A percentile compares a stretch with the other conserved stretches of the same genome.
Evolutionary conservation across 2,329 filamentous ascomycete species (phyloP).

Genomic region (Huntiella decipiens): DNA sequence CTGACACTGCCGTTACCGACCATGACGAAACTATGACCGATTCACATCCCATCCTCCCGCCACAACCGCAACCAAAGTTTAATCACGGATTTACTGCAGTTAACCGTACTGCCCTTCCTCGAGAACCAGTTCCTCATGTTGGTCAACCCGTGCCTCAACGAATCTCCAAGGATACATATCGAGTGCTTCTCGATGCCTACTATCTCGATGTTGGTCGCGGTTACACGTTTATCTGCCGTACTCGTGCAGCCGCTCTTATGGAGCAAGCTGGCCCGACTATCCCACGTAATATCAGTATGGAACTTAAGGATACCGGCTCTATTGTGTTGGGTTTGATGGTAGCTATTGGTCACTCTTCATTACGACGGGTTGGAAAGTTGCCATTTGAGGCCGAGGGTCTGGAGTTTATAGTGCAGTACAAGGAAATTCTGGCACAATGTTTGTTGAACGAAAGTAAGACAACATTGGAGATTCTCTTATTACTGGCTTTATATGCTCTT

Average conservation of each 20-base stretch:
- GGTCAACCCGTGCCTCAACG: background rate
- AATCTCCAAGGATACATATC: conserved; percentile 3
- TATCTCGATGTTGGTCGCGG: conserved; percentile 26
- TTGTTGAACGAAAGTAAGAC: conserved; percentile 19
- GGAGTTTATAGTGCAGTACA: conserved; percentile 21
- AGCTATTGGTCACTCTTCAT: conserved; percentile 26
- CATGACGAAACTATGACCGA: background rate
- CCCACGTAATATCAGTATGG: conserved; percentile 13
- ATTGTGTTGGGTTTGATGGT: conserved; percentile 20
- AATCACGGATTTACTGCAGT: background rate
- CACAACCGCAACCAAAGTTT: background rate
- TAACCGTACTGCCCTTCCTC: background rate
- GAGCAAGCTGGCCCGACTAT: conserved; percentile 14
- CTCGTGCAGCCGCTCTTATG: conserved; percentile 19
- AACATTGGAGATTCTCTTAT: conserved; percentile 23
- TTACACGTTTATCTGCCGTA: conserved; percentile 25
- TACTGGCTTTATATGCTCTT: conserved; percentile 25
- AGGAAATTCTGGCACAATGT: conserved; percentile 24
- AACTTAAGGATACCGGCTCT: conserved; percentile 14
- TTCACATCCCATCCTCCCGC: background rate
- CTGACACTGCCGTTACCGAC: background rate
- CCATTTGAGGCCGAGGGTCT: conserved; percentile 12
- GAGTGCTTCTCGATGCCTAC: conserved; percentile 23
- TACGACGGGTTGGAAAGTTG: conserved; percentile 24
- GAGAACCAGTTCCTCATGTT: no score